phyloP scores from a whole-genome alignment of 768 basidiomycete species.

The Suillus cothurnatus region DNA sequence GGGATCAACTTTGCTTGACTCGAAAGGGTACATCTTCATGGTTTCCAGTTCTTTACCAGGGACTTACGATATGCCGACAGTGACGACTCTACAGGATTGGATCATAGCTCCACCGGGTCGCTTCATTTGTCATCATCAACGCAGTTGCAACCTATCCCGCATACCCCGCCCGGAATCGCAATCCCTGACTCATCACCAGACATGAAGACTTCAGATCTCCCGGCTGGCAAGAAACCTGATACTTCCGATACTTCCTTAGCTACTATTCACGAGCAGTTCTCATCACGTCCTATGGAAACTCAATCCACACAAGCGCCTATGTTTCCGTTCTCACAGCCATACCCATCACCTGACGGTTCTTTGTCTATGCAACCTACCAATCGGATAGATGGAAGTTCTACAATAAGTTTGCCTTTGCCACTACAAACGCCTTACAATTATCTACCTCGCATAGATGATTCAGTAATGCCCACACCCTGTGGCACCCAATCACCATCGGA shows the following conservation, averaged over 20 bases:
- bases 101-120: constrained; percentile 2
- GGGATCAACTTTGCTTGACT: neutral
- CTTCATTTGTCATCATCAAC: neutral
- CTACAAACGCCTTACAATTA: constrained; percentile 49
- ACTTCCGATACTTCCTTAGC: constrained; percentile 1
- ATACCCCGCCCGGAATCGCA: neutral
- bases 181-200: neutral
- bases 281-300: neutral
- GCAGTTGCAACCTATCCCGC: neutral
- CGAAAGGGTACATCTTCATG: constrained; percentile 8
- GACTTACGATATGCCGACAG: neutral
- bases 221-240: constrained; percentile 3
- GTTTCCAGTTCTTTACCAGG: neutral
- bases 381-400: constrained; percentile 46
- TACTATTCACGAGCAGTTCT: constrained; percentile 2
- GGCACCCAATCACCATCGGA: constrained; percentile 13
- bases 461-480: neutral
- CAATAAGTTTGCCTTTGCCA: constrained; percentile 51
- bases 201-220: constrained; percentile 6
- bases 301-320: constrained; percentile 11
- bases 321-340: constrained; percentile 37
- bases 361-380: constrained; percentile 17
- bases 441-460: constrained; percentile 32
- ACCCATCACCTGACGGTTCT: constrained; percentile 36
- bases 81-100: neutral